These are phyloP conservation scores for Endogone sp. DNA, from an alignment of 192 early-diverging fungal species.

Conservation along the genomic window DNA sequence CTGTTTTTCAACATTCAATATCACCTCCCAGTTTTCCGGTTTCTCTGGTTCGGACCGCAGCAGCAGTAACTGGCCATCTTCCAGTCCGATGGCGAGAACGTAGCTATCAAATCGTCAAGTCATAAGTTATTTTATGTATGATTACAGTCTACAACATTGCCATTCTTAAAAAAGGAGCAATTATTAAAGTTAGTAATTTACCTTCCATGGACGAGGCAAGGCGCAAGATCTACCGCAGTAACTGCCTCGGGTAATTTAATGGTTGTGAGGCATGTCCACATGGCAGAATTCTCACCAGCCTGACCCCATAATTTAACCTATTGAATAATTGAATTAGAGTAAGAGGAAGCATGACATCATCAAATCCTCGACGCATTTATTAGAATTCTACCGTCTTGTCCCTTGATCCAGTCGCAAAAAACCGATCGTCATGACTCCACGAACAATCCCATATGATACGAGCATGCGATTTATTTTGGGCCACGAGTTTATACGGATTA, in stretches of 20 bases:
- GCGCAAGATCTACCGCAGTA: conserved; percentile 82
- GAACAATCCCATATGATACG: conserved; percentile 91
- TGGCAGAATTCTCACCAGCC: conserved; percentile 7
- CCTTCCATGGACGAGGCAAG: conserved; percentile 25
- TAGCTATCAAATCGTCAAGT: conserved; percentile 40
- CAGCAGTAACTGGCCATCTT: conserved; percentile 74
- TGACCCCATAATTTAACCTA: conserved; percentile 72
- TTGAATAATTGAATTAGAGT: neutral
- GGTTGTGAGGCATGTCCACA: conserved; percentile 47
- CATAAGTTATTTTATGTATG: neutral
- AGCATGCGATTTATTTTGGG: conserved; percentile 75
- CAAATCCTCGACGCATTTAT: no score
- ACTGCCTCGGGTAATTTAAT: conserved; percentile 77
- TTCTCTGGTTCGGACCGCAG: conserved; percentile 24
- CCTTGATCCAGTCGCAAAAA: conserved; percentile 90
- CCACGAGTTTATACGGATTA: conserved; percentile 50
- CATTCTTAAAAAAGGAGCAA: no score
- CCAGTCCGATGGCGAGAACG: conserved; percentile 76
- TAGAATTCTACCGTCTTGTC: conserved; percentile 86
- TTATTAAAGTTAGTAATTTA: conserved; percentile 20
- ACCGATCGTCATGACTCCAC: conserved; percentile 72
- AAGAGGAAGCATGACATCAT: neutral
- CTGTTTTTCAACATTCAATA: conserved; percentile 41
- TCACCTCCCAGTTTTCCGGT: conserved; percentile 25
- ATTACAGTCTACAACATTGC: no score